Conservation (phyloP, 306 rosid genomes). For the Bauhinia variegata region DNA sequence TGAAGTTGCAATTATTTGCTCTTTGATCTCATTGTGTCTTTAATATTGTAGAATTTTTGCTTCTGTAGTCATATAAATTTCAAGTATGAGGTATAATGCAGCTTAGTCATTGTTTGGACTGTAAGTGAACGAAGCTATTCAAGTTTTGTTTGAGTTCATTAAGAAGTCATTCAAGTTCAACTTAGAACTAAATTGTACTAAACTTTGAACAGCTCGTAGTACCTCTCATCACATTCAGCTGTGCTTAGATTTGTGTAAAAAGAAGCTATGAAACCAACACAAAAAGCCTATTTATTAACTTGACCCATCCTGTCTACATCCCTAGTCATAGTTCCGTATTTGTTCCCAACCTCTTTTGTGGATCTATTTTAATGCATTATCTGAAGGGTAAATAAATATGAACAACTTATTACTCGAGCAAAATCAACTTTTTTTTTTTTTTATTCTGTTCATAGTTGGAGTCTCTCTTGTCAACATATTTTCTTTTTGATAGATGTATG, state of each 20-base stretch:
- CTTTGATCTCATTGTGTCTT: slow-evolving; percentile 20
- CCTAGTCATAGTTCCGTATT: not conserved
- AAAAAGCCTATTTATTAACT: not conserved
- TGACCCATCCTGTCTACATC: not conserved
- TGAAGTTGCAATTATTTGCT: slow-evolving; percentile 1
- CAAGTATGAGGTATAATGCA: slow-evolving; percentile 14
- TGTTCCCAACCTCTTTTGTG: not conserved
- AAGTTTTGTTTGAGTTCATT: slow-evolving; percentile 11
- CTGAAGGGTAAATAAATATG: slow-evolving; percentile 9
- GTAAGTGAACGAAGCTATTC: slow-evolving; percentile 9
- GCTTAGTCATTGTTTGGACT: slow-evolving; percentile 35
- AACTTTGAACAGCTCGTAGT: slow-evolving; percentile 11
- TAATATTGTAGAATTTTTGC: slow-evolving; percentile 25
- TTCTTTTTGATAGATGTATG: slow-evolving; percentile 13
- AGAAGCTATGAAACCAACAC: slow-evolving; percentile 9
- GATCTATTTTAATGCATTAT: slow-evolving; percentile 9
- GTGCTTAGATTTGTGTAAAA: slow-evolving; percentile 2
- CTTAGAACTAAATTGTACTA: slow-evolving; percentile 13
- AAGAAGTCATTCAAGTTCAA: slow-evolving; percentile 27
- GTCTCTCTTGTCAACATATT: slow-evolving; percentile 12
- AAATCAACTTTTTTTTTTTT: not conserved
- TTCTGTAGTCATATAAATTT: slow-evolving; percentile 22
- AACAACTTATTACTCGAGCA: slow-evolving; percentile 17
- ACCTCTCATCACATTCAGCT: not conserved
- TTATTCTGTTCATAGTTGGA: not conserved